Conservation (phyloP, 208 protist species). For the Acanthamoeba royreba region DNA sequence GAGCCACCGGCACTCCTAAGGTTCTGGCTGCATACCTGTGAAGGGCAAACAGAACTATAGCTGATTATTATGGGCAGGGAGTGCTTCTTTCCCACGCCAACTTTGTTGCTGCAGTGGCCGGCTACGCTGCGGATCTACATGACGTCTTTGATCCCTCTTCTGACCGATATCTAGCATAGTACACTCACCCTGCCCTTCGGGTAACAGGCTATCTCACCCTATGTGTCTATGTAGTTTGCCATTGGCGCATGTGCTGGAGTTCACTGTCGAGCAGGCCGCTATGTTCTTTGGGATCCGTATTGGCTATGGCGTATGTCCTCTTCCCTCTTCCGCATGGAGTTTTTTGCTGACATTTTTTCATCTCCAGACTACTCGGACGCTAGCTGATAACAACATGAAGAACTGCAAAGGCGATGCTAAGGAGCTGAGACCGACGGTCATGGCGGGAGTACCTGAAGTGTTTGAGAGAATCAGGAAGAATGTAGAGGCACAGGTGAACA, state of each 20-base stretch:
- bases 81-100: conserved; percentile 20
- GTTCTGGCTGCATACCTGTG: not conserved
- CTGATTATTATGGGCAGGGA: not conserved
- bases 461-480: conserved; percentile 25
- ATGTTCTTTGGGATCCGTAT: conserved; percentile 10
- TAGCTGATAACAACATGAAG: not conserved
- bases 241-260: conserved; percentile 53
- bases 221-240: not conserved
- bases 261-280: not conserved
- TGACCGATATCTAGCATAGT: not conserved
- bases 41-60: not conserved
- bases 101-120: not conserved
- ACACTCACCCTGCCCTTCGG: not conserved
- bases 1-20: conserved; percentile 52
- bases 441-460: conserved; percentile 50
- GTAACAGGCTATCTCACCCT: not conserved
- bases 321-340: not conserved
- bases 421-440: conserved; percentile 39
- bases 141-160: not conserved
- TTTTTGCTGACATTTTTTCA: not conserved
- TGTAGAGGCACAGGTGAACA: not conserved
- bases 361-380: conserved; percentile 5
- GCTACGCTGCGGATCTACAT: not conserved
- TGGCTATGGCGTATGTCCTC: conserved; percentile 11
- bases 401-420: conserved; percentile 38